A percentile compares a stretch with the other conserved stretches of the same genome.
Conservation (phyloP, 1,284 basidiomycete genomes). For the Ustilago sp. region DNA sequence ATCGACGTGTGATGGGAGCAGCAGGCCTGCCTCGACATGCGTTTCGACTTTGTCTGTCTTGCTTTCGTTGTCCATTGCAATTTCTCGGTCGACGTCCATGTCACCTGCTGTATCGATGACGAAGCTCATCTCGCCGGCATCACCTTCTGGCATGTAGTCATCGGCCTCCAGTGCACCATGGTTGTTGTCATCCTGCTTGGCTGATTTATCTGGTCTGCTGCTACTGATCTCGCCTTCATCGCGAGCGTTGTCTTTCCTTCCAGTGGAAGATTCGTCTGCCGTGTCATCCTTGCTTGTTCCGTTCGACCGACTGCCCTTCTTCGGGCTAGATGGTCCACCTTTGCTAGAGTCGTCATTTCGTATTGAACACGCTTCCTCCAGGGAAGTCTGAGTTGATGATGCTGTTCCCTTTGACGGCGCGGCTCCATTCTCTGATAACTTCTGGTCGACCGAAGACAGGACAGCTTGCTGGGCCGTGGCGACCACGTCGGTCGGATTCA, state of each 20-base stretch:
- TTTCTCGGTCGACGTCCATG: conserved; percentile 44
- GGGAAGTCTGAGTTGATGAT: background rate
- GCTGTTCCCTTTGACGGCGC: background rate
- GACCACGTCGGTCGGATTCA: conserved; percentile 20
- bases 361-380: background rate
- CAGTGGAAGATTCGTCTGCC: background rate
- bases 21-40: conserved; percentile 36
- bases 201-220: background rate
- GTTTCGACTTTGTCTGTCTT: conserved; percentile 22
- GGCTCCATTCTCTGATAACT: background rate
- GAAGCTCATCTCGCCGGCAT: conserved; percentile 41
- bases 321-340: background rate
- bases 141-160: conserved; percentile 9
- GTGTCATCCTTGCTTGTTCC: background rate
- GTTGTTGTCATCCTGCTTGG: conserved; percentile 6
- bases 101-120: conserved; percentile 46
- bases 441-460: conserved; percentile 12
- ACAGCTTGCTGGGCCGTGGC: conserved; percentile 25
- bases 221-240: background rate
- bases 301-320: background rate
- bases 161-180: conserved; percentile 14
- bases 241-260: background rate
- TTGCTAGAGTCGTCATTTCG: background rate
- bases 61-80: conserved; percentile 28
- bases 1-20: conserved; percentile 39